phyloP scores from a whole-genome alignment of 116 monocot species.

The Dioscorea cayenensis region DNA sequence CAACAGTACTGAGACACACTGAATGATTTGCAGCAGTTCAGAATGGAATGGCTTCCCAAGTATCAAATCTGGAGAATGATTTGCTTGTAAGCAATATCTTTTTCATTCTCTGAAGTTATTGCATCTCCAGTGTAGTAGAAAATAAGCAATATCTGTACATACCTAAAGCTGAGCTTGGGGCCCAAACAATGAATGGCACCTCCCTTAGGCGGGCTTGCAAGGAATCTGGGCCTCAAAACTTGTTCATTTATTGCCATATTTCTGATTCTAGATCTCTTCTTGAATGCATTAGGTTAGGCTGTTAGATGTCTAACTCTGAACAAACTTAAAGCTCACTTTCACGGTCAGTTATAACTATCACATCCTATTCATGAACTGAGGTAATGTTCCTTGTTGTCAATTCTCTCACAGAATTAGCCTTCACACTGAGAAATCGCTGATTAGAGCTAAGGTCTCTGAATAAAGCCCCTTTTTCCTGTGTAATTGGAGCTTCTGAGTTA shows the following conservation, averaged over 20 bases:
- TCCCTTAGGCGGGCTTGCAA: too few relatives aligned
- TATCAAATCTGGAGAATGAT: constrained; percentile 23
- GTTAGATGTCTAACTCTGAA: neutral
- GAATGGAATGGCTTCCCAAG: constrained; percentile 40
- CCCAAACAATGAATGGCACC: too few relatives aligned
- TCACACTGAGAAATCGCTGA: neutral
- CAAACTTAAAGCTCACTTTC: neutral
- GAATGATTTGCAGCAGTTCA: constrained; percentile 25
- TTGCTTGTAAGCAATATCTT: constrained; percentile 21
- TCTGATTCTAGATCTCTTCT: neutral
- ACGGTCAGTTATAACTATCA: neutral
- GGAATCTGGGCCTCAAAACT: too few relatives aligned
- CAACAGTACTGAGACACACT: neutral
- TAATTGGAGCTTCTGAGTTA: too few relatives aligned
- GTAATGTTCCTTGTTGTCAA: neutral
- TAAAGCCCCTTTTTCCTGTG: too few relatives aligned
- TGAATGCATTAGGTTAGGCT: neutral
- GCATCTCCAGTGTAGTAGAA: neutral
- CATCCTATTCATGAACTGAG: neutral
- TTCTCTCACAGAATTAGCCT: neutral
- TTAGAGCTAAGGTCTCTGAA: neutral
- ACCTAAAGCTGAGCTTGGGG: too few relatives aligned
- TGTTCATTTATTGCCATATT: too few relatives aligned
- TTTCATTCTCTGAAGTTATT: neutral
- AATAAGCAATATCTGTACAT: too few relatives aligned